Percentiles rank a stretch among this genome's conserved stretches.
These are phyloP conservation scores for Apiospora pterosperma DNA, from an alignment of 2,329 filamentous ascomycete species.

Conservation along the genomic window DNA sequence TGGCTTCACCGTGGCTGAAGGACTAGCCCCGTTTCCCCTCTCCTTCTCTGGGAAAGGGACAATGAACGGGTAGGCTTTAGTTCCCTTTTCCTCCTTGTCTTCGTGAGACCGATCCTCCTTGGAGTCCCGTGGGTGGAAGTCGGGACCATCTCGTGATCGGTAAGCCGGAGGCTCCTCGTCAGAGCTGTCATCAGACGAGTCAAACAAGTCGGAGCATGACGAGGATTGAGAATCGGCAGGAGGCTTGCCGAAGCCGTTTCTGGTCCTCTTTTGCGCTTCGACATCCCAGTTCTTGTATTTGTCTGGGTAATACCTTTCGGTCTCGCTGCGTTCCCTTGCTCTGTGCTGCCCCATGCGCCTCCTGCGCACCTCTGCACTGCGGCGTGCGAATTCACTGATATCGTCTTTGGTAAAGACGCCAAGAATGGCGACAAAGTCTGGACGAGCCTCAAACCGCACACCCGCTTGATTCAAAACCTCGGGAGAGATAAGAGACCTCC, in stretches of 20 bases:
- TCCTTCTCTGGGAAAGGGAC: slow-evolving; percentile 30
- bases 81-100: slow-evolving; percentile 23
- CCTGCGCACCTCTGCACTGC: slow-evolving; percentile 44
- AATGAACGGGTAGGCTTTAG: slow-evolving; percentile 36
- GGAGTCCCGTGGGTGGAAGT: neutral
- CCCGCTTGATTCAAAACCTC: slow-evolving; percentile 54
- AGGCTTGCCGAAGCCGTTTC: slow-evolving; percentile 12
- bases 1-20: slow-evolving; percentile 37
- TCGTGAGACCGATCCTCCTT: slow-evolving; percentile 15
- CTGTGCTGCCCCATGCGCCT: slow-evolving; percentile 27
- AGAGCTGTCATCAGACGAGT: slow-evolving; percentile 21
- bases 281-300: slow-evolving; percentile 30
- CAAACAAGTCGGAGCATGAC: slow-evolving; percentile 22
- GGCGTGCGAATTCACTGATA: slow-evolving; percentile 48
- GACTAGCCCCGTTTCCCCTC: slow-evolving; percentile 20
- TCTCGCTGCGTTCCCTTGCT: slow-evolving; percentile 11
- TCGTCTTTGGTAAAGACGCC: slow-evolving; percentile 51
- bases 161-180: slow-evolving; percentile 5
- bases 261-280: slow-evolving; percentile 7
- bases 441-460: slow-evolving; percentile 58
- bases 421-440: slow-evolving; percentile 57
- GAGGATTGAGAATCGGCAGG: slow-evolving; percentile 20
- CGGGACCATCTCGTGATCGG: neutral
- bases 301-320: slow-evolving; percentile 26
- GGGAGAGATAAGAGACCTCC: slow-evolving; percentile 51